Base-by-base conservation (phyloP, 2,329 filamentous ascomycete genomes). In the Phialophora chinensis region DNA sequence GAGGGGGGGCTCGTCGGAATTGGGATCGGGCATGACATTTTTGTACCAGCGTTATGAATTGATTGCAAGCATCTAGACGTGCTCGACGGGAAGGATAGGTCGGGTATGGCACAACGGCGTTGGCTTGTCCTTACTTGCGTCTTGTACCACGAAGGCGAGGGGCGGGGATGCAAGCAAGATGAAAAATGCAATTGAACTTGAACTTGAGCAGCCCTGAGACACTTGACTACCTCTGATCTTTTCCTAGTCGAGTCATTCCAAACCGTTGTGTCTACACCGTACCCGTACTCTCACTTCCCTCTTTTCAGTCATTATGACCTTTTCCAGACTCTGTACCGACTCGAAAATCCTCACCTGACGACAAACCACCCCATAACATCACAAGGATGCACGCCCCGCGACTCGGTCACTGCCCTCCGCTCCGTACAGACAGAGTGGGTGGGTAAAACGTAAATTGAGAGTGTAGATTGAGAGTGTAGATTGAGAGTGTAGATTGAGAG, bases 331-430 rank as follows among this genome's bases (percentile, higher is more conserved):
- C 11, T 4, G 35, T 31, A 8, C 7, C 8, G 8, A 11, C 8
- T 42, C 14, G 60, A 20, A 60, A 62, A 54, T 49, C 52, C 38
- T 82, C 80, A 72, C 67, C 76, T 79, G 68, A 78, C 79, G 25
- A 82, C 80, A 67, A 67, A 80, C 79, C 73, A 81, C 80, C 12
- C 76, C 78, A 79, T 77, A 68, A 80, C 78, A 62, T 82, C 80
- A 69, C 82, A 82, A 4, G 80, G 80, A 76, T 82, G 80, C n/a
- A 77, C 77, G 66, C 75, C 27, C 79, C 79, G 67, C 71, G 82
- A 70, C 44, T 75, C 79, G 66, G 77, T 70, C 17, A 82, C 80
- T 2, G 80, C 79, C 44, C 75, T 69, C 33, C 75, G 58, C 23
- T 25, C 11, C 31, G 11, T 4, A 11, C 33, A 4, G 29, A 31